These are phyloP conservation scores for Yamadazyma spencermartinsiae DNA, from an alignment of 1,139 yeast genomes.

Conservation along the genomic window DNA sequence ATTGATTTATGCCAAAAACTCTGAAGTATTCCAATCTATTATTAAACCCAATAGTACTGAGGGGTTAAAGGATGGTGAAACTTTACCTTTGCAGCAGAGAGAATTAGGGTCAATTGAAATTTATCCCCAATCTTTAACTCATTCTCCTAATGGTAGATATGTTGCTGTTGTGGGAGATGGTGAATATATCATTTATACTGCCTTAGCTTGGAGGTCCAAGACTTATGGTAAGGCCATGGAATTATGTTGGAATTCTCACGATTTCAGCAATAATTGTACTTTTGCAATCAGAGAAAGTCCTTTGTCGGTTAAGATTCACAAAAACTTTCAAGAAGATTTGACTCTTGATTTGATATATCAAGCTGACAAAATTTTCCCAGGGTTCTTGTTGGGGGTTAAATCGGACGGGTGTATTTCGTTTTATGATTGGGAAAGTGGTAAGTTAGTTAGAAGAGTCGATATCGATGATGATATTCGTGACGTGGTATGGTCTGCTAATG, in stretches of 20 bases:
- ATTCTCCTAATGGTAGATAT: conserved; percentile 96
- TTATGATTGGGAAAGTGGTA: conserved; percentile 92
- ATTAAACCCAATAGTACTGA: conserved; percentile 68
- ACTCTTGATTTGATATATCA: conserved; percentile 67
- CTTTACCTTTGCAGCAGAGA: conserved; percentile 71
- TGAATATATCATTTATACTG: conserved; percentile 92
- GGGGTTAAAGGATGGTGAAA: conserved; percentile 78
- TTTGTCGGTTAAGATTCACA: conserved; percentile 67
- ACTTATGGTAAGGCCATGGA: conserved; percentile 88
- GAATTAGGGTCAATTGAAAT: conserved; percentile 92
- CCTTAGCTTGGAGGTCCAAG: conserved; percentile 97
- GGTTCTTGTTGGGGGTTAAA: conserved; percentile 81
- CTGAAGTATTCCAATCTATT: conserved; percentile 83
- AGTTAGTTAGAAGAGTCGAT: conserved; percentile 78
- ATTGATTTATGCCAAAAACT: conserved; percentile 85
- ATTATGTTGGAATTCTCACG: conserved; percentile 90
- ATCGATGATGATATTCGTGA: conserved; percentile 73
- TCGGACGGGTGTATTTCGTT: conserved; percentile 80
- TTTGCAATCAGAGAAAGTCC: conserved; percentile 80
- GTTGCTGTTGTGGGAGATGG: conserved; percentile 98
- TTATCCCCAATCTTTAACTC: conserved; percentile 82
- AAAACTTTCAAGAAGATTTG: conserved; percentile 80
- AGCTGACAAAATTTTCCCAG: conserved; percentile 83
- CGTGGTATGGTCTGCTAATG: conserved; percentile 91
- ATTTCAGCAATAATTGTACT: conserved; percentile 62